Conservation (phyloP, 148 eudicot genomes). For the Pharnaceum exiguum region DNA sequence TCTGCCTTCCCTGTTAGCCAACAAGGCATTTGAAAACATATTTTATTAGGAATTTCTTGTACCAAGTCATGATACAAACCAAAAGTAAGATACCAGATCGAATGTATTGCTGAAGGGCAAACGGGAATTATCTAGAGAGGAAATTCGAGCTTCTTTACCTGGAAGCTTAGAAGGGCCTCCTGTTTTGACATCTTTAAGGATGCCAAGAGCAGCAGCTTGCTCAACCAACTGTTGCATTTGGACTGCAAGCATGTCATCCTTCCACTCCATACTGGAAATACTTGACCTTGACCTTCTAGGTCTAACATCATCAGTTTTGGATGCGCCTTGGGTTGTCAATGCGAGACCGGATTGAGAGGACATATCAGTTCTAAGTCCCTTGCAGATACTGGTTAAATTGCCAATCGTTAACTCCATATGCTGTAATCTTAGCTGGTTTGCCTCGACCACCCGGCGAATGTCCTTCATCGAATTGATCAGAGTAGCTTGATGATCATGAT, state of each 20-base stretch:
- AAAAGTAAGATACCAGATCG: too few relatives aligned
- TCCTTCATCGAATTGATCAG: conserved; percentile 9
- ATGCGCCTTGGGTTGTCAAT: conserved; percentile 1
- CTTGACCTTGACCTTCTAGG: conserved; percentile 1
- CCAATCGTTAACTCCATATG: conserved; percentile 28
- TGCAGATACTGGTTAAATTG: conserved; percentile 29
- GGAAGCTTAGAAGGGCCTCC: not conserved
- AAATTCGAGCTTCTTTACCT: too few relatives aligned
- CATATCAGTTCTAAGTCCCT: conserved; percentile 15
- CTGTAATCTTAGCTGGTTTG: conserved; percentile 26
- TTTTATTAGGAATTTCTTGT: too few relatives aligned
- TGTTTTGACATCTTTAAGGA: conserved; percentile 14
- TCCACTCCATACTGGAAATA: conserved; percentile 3
- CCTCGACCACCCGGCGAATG: conserved; percentile 21
- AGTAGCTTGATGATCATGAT: conserved; percentile 2
- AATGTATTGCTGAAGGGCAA: too few relatives aligned
- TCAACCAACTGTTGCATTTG: conserved; percentile 29
- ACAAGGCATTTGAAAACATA: not conserved
- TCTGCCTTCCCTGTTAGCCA: conserved; percentile 10
- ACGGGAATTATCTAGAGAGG: too few relatives aligned
- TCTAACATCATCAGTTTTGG: conserved; percentile 7
- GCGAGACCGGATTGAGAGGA: conserved; percentile 1
- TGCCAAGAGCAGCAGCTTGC: conserved; percentile 25
- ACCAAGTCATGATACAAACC: too few relatives aligned
- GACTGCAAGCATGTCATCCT: conserved; percentile 16